Evolutionary conservation across 331 rosid species (phyloP), one percentile per base, ranked within the genome.

Genomic region (Acacia pycnantha): DNA sequence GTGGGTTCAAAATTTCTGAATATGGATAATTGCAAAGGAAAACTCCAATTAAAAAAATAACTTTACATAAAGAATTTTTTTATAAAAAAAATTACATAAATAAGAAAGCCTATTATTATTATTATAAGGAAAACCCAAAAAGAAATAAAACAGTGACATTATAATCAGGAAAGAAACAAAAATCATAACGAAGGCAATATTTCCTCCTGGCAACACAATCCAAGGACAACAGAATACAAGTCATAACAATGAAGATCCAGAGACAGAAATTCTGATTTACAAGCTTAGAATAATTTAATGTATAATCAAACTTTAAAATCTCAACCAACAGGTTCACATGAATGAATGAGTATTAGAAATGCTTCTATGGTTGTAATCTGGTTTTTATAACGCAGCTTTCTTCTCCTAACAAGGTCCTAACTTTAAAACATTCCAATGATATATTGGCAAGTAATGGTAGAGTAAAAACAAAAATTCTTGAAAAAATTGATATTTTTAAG

Each of bases 401-500:
- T 58, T 58, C 21, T 61, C 26, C 43, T 40, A 26, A 31, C 80
- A 43, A 40, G 58, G 24, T 15, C 70, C n/a, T 58, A 59, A 22
- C 41, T 76, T 22, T 26, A 22, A 41, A 15, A 22, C 53, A 40
- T 15, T 65, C 50, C 53, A 58, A 58, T 58, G 41, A 22, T 44
- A 2, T 35, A 41, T 24, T 24, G n/a, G 79, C 71, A 11, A 37
- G 41, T 64, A 64, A 24, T 1, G 14, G 59, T 54, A 54, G 37
- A 75, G 40, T 11, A 22, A 5, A 75, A n/a, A 15, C 54, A 53
- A 5, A 40, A 58, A 59, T 43, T 9, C 8, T 27, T 37, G 8
- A 41, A 76, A 76, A 70, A 76, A 76, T 76, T 76, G 41, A 41
- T 58, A 24, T 4, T 76, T 40, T 43, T n/a, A 11, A 8, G 41